These are phyloP conservation scores for Epichloe sp. DNA, from an alignment of 2,329 filamentous ascomycete genomes.

Conservation along the genomic window DNA sequence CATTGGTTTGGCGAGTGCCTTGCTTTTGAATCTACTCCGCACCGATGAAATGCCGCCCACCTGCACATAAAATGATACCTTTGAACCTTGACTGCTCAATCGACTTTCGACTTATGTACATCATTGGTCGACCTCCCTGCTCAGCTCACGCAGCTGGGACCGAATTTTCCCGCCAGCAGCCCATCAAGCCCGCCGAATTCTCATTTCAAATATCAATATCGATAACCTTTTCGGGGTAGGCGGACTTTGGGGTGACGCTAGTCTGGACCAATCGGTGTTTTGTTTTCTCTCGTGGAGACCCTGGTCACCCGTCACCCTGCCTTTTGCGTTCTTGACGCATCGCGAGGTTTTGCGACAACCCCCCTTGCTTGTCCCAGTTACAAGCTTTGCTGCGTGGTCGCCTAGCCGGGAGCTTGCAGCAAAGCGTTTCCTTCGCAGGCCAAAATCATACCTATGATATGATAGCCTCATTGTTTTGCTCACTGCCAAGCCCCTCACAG, in stretches of 20 bases:
- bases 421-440: neutral
- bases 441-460: neutral
- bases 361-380: neutral
- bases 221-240: neutral
- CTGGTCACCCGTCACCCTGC: neutral
- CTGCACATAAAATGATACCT: too few relatives aligned
- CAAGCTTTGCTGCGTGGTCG: neutral
- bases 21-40: too few relatives aligned
- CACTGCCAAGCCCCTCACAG: conserved; percentile 9
- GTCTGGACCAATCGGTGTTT: neutral
- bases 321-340: neutral
- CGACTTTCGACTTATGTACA: too few relatives aligned
- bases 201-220: neutral
- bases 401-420: neutral
- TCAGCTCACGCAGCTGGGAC: too few relatives aligned
- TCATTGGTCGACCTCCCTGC: too few relatives aligned
- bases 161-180: too few relatives aligned
- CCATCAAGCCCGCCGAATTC: too few relatives aligned
- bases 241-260: neutral
- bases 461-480: neutral
- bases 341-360: neutral
- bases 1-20: too few relatives aligned
- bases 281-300: neutral
- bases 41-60: too few relatives aligned
- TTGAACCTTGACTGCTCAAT: too few relatives aligned